A percentile compares a stretch with the other conserved stretches of the same genome.
Evolutionary conservation across 495 filamentous ascomycete species (phyloP).

Genomic region (Cenococcum geophilum): DNA sequence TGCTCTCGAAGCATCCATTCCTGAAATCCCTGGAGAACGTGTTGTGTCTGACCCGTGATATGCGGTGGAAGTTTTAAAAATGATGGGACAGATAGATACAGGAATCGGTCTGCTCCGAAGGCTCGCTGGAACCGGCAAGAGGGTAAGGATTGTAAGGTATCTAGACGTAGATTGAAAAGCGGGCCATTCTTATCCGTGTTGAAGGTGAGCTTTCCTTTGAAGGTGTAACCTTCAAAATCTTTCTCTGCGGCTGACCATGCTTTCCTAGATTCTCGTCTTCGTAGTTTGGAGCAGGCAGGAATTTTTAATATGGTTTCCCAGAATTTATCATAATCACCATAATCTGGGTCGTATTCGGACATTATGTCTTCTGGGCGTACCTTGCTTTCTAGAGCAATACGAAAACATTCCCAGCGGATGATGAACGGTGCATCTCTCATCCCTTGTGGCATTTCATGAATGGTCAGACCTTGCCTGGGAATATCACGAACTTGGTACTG

Average conservation of each 20-base stretch:
- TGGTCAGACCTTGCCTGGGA: slow-evolving; percentile 20
- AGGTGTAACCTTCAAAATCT: slow-evolving; percentile 25
- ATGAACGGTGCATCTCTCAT: slow-evolving; percentile 15
- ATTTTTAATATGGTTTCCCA: slow-evolving; percentile 3
- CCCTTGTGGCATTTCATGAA: slow-evolving; percentile 9
- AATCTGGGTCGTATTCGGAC: background rate
- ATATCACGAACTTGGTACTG: slow-evolving; percentile 20
- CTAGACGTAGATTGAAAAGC: slow-evolving; percentile 28
- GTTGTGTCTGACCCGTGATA: slow-evolving; percentile 11
- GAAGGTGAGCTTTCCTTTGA: slow-evolving; percentile 26
- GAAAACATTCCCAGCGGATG: slow-evolving; percentile 19
- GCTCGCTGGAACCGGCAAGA: slow-evolving; percentile 31
- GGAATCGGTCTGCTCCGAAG: slow-evolving; percentile 32
- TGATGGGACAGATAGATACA: slow-evolving; percentile 28
- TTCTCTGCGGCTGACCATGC: slow-evolving; percentile 20
- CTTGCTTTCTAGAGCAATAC: slow-evolving; percentile 8
- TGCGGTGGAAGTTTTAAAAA: no score
- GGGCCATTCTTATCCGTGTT: slow-evolving; percentile 13
- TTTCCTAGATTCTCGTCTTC: slow-evolving; percentile 2
- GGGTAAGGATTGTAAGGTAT: slow-evolving; percentile 19
- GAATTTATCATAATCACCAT: slow-evolving; percentile 15
- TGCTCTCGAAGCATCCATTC: slow-evolving; percentile 29
- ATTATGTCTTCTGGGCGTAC: background rate
- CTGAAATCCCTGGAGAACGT: slow-evolving; percentile 15
- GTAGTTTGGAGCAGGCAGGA: background rate